Base-by-base conservation (phyloP, 768 basidiomycete genomes). In the Pluteus cervinus region DNA sequence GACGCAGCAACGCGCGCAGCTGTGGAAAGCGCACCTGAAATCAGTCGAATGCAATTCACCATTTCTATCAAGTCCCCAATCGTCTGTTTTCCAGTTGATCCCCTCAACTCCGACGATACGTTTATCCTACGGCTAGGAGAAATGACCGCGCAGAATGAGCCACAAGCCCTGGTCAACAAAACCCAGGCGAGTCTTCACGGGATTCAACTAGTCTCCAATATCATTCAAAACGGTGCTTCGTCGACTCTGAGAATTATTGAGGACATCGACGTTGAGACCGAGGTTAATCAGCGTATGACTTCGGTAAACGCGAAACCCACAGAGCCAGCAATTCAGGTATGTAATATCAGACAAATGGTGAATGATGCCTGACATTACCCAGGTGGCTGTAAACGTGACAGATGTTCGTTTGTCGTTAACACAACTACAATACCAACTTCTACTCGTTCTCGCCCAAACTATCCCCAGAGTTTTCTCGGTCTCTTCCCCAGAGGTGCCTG, bases 1-100 rank as follows among this genome's bases (percentile, higher is more conserved):
- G 94, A 99, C 59, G 79, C 92, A 14, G 92, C 94, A 8, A 86
- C 89, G 2, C 81, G 88, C 54, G 94, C 79, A 15, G 96, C 96
- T 25, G 91, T 88, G 17, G 89, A 97, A 55, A 71, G 75, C 33
- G 96, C 92, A 4, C 79, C 89, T n/a, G 88, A 87, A 57, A 86
- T 93, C n/a, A 82, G 87, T 48, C 76, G 81, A 36, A 92, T 98
- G 86, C 79, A 88, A 56, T 97, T 92, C 61, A 76, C 90, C 41
- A 56, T 98, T n/a, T 79, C 81, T 17, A 68, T 98, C 52, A 89
- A 86, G 61, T 84, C 92, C 0, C 96, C 96, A 1, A 97, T 99
- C 47, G 57, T 98, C 32, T 68, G 94, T 17, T 81, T 97, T 53
- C 96, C 96, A 8, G 73, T 77, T 6, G 69, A 85, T 51, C 66